phyloP scores from a whole-genome alignment of 768 basidiomycete species.

The Lactarius hatsudake region DNA sequence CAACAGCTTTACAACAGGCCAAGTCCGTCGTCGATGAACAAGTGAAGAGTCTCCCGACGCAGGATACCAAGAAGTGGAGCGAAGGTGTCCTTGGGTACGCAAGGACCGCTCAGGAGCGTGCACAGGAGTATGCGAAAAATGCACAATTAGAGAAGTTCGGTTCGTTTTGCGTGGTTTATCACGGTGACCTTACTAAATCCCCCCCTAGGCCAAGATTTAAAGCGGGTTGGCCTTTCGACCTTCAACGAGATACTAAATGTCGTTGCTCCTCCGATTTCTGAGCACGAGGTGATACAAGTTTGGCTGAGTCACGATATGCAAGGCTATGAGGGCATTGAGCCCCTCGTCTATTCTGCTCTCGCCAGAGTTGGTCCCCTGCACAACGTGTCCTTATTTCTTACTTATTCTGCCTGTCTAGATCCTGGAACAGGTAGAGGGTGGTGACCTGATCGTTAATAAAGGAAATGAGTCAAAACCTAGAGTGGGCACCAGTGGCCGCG shows the following conservation, averaged over 20 bases:
- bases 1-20: slow-evolving; percentile 84
- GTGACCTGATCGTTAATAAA: slow-evolving; percentile 84
- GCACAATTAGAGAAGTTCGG: slow-evolving; percentile 87
- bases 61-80: slow-evolving; percentile 85
- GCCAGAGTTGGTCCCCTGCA: slow-evolving; percentile 54
- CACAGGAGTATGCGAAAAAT: slow-evolving; percentile 73
- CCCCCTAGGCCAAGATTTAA: slow-evolving; percentile 79
- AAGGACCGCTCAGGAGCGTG: slow-evolving; percentile 48
- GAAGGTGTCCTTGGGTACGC: slow-evolving; percentile 85
- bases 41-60: slow-evolving; percentile 82
- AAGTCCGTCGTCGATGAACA: slow-evolving; percentile 88
- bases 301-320: slow-evolving; percentile 96
- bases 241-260: slow-evolving; percentile 91
- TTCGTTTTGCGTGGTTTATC: slow-evolving; percentile 37
- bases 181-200: slow-evolving; percentile 19
- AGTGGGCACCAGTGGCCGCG: slow-evolving; percentile 50
- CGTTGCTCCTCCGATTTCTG: slow-evolving; percentile 96
- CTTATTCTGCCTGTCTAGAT: slow-evolving; percentile 43
- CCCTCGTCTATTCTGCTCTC: slow-evolving; percentile 86
- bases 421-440: slow-evolving; percentile 92
- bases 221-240: slow-evolving; percentile 82
- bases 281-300: slow-evolving; percentile 96
- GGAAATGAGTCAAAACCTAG: slow-evolving; percentile 76
- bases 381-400: neutral
- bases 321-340: slow-evolving; percentile 94